phyloP scores from a whole-genome alignment of 2,329 filamentous ascomycete genomes.

The Acrocalymma vagum region DNA sequence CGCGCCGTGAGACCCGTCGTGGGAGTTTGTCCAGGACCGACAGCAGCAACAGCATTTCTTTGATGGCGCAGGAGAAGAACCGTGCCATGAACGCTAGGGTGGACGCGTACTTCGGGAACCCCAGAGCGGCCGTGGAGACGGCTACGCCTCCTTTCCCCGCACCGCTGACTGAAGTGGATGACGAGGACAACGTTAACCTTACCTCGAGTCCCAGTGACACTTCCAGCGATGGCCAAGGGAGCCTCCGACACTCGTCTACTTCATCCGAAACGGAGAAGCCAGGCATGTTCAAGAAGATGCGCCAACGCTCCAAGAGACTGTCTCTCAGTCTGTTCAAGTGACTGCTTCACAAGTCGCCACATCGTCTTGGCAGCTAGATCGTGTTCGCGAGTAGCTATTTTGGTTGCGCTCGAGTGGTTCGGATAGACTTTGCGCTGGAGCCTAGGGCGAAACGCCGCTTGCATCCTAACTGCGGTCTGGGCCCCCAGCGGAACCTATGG shows the following conservation, averaged over 20 bases:
- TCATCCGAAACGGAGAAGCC: conserved; percentile 36
- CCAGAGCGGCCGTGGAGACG: conserved; percentile 30
- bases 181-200: conserved; percentile 29
- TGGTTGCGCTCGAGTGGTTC: conserved; percentile 19
- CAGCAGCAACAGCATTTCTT: conserved; percentile 45
- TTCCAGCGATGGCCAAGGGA: conserved; percentile 41
- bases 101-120: conserved; percentile 48
- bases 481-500: conserved; percentile 12
- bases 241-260: conserved; percentile 38
- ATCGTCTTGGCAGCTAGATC: conserved; percentile 17
- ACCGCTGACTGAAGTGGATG: conserved; percentile 37
- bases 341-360: conserved; percentile 1
- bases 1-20: conserved; percentile 47
- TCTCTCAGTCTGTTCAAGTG: conserved; percentile 47
- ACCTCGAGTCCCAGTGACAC: conserved; percentile 44
- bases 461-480: conserved; percentile 17
- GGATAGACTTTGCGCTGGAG: conserved; percentile 20
- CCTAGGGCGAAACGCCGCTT: conserved; percentile 27
- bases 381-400: conserved; percentile 20
- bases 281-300: conserved; percentile 44
- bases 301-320: conserved; percentile 45
- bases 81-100: conserved; percentile 48
- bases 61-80: conserved; percentile 50
- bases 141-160: conserved; percentile 34
- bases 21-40: conserved; percentile 46